Evolutionary conservation across 768 basidiomycete genomes (phyloP), one percentile per base, ranked within the genome.

Genomic region (Sporobolomyces phaffii): DNA sequence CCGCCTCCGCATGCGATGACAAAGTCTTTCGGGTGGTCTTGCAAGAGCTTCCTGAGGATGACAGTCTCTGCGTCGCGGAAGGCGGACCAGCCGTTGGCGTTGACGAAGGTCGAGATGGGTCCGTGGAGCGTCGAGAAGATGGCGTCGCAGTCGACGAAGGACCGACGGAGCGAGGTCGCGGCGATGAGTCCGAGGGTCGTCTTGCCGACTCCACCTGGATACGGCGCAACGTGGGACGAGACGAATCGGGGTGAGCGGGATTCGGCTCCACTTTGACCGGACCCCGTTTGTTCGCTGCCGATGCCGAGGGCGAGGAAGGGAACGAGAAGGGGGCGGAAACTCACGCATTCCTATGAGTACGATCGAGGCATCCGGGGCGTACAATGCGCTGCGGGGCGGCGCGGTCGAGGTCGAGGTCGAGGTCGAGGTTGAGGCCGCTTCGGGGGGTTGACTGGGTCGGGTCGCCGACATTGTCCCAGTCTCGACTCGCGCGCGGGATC

Each of bases 301-400:
- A n/a, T n/a, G n/a, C n/a, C n/a, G n/a, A n/a, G n/a, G n/a, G n/a
- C n/a, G n/a, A n/a, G n/a, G n/a, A n/a, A n/a, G n/a, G n/a, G n/a
- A n/a, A 28, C 14, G 36, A 13, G 34, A 49, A 36, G 1, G 29
- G 89, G n/a, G n/a, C n/a, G n/a, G n/a, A n/a, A n/a, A 87, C 22
- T 92, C 91, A 28, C 92, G 89, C 93, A 98, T 97, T 26, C 94
- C 91, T 64, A 91, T 86, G 65, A 94, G 78, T 62, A 91, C 78
- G 66, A 91, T 83, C 26, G 78, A 77, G 2, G 77, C 76, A 49
- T 75, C 71, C 0, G 73, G 58, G 41, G 72, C 65, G 66, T 70
- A 70, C 6, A 70, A 33, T 0, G 68, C 51, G n/a, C n/a, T n/a
- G n/a, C n/a, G n/a, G n/a, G n/a, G n/a, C n/a, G n/a, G n/a, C n/a